phyloP scores from a whole-genome alignment of 371 early-diverging fungal genomes.

The Apophysomyces variabilis region DNA sequence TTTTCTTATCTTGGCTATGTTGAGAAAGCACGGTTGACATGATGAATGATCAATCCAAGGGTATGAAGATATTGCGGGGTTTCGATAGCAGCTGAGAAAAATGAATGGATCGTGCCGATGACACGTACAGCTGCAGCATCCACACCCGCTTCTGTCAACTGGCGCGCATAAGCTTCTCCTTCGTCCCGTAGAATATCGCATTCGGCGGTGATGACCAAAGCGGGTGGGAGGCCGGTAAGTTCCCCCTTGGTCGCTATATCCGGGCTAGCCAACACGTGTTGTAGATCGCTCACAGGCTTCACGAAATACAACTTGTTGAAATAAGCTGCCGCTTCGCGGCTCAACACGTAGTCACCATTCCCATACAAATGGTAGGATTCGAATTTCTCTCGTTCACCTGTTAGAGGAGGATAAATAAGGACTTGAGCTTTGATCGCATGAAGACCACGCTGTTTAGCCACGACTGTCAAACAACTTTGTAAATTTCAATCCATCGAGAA shows the following conservation, averaged over 20 bases:
- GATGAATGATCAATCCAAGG: constrained; percentile 14
- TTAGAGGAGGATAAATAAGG: constrained; percentile 13
- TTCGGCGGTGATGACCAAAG: constrained; percentile 23
- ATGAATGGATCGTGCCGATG: constrained; percentile 27
- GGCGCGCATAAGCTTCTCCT: constrained; percentile 21
- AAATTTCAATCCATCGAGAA: neutral
- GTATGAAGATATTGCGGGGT: constrained; percentile 19
- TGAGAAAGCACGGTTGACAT: constrained; percentile 5
- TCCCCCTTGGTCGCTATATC: constrained; percentile 16
- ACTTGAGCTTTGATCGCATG: constrained; percentile 22
- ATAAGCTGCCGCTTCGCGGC: neutral
- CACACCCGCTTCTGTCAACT: constrained; percentile 24
- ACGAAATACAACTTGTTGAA: constrained; percentile 8
- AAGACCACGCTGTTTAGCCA: constrained; percentile 23
- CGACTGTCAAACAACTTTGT: constrained; percentile 10
- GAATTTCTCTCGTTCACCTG: neutral
- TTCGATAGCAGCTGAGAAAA: constrained; percentile 13
- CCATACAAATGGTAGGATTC: constrained; percentile 18
- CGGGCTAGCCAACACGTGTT: neutral
- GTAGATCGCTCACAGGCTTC: neutral
- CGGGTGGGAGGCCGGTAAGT: neutral
- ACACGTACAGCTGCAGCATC: constrained; percentile 15
- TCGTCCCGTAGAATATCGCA: constrained; percentile 22
- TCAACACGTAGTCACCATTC: constrained; percentile 14
- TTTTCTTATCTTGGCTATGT: neutral